Conservation (phyloP, 768 basidiomycete genomes). For the Russula sp. region DNA sequence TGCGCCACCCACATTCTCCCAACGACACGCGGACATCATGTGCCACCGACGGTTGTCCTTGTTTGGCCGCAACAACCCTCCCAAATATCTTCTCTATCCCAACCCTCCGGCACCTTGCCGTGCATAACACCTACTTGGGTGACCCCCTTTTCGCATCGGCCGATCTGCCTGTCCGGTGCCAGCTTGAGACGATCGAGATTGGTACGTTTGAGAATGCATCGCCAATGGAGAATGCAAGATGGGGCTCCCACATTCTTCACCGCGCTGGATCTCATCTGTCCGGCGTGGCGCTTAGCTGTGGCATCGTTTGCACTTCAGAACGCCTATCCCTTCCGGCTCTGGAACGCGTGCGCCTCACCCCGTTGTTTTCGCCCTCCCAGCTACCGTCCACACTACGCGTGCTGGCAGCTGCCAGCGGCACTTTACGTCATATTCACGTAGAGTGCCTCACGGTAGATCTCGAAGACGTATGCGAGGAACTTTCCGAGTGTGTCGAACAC, state of each 20-base stretch:
- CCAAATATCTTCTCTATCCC: constrained; percentile 15
- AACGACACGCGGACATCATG: neutral
- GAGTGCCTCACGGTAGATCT: constrained; percentile 20
- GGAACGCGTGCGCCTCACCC: constrained; percentile 16
- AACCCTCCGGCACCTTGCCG: constrained; percentile 15
- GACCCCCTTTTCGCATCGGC: constrained; percentile 15
- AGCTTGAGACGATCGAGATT: constrained; percentile 17
- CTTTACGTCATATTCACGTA: constrained; percentile 15
- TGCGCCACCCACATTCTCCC: neutral
- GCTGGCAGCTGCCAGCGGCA: constrained; percentile 4
- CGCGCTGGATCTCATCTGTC: constrained; percentile 8
- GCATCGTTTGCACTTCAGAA: neutral
- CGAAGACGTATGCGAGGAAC: constrained; percentile 20
- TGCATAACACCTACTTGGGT: constrained; percentile 18
- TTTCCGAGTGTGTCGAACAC: constrained; percentile 19
- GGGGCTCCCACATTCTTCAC: constrained; percentile 12
- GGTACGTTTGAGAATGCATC: constrained; percentile 16
- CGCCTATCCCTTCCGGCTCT: constrained; percentile 10
- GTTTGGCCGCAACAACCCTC: neutral
- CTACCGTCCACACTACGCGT: constrained; percentile 13
- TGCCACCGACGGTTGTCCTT: neutral
- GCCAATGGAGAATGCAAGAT: constrained; percentile 15
- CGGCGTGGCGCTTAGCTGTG: constrained; percentile 7
- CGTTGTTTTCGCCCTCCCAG: constrained; percentile 15
- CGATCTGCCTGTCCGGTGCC: neutral